Percentiles rank a stretch among this genome's conserved stretches.
These are phyloP conservation scores for Sanghuangporus baumii DNA, from an alignment of 1,284 basidiomycete genomes.

Conservation along the genomic window DNA sequence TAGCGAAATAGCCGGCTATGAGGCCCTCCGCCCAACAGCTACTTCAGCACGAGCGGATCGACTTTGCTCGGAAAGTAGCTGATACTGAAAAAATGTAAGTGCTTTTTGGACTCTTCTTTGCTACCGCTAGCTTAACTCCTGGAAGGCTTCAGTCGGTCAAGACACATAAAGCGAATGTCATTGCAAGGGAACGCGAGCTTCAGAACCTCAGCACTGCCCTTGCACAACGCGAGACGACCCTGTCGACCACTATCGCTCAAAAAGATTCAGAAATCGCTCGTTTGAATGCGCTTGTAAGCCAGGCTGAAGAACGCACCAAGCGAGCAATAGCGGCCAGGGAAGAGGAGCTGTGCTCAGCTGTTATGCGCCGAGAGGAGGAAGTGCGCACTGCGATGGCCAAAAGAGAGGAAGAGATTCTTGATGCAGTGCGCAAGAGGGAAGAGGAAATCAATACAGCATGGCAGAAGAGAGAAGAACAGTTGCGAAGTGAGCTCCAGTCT, in stretches of 20 bases:
- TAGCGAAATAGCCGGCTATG: constrained; percentile 60
- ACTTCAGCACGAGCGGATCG: constrained; percentile 70
- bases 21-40: constrained; percentile 77
- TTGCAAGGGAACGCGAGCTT: constrained; percentile 60
- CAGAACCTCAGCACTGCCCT: constrained; percentile 50
- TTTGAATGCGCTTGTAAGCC: constrained; percentile 30
- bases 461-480: constrained; percentile 49
- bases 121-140: not conserved
- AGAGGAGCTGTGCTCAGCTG: constrained; percentile 60
- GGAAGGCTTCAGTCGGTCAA: constrained; percentile 57
- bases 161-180: constrained; percentile 47
- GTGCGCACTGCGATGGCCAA: constrained; percentile 62
- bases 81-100: constrained; percentile 76
- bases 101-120: not conserved
- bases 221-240: constrained; percentile 47
- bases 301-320: constrained; percentile 46
- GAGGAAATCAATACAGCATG: constrained; percentile 45
- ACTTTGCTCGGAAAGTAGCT: constrained; percentile 66
- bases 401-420: constrained; percentile 64
- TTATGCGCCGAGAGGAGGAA: constrained; percentile 63
- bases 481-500: constrained; percentile 43
- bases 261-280: constrained; percentile 54
- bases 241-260: constrained; percentile 41
- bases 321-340: constrained; percentile 60
- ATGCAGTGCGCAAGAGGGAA: constrained; percentile 41